Percentiles rank a stretch among this genome's conserved stretches.
Evolutionary conservation across 2,329 filamentous ascomycete genomes (phyloP).

Genomic region (Akanthomyces muscarius): DNA sequence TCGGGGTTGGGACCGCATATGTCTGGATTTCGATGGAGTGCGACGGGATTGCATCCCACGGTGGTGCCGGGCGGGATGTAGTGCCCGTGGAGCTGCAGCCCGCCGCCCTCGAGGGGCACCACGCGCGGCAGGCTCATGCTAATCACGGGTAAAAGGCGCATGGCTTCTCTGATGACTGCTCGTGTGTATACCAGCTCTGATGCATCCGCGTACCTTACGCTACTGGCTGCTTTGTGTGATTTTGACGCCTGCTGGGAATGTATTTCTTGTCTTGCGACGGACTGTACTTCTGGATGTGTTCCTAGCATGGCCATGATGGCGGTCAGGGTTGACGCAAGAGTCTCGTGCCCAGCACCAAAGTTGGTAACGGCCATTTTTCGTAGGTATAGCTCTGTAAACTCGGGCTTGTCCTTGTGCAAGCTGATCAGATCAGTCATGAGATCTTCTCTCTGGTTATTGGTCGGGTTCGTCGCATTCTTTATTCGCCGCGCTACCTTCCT

Average conservation of each 20-base stretch:
- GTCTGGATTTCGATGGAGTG: conserved; percentile 45
- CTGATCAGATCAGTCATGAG: conserved; percentile 44
- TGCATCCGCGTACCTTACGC: conserved; percentile 19
- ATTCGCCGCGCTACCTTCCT: conserved; percentile 33
- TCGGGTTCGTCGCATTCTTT: conserved; percentile 28
- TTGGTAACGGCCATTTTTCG: conserved; percentile 51
- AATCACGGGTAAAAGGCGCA: conserved; percentile 48
- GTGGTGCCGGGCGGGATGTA: conserved; percentile 42
- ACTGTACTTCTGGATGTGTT: conserved; percentile 32
- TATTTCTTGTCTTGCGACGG: conserved; percentile 33
- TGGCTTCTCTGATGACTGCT: conserved; percentile 48
- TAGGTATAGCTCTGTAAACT: conserved; percentile 45
- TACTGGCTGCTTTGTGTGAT: neutral
- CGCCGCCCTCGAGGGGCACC: conserved; percentile 32
- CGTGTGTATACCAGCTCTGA: conserved; percentile 34
- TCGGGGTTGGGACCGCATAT: conserved; percentile 47
- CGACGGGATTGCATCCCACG: conserved; percentile 48
- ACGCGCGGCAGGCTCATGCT: conserved; percentile 48
- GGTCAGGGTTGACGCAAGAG: conserved; percentile 49
- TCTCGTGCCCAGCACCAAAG: conserved; percentile 54
- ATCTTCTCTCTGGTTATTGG: conserved; percentile 34
- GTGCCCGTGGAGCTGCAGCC: conserved; percentile 36
- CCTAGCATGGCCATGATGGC: conserved; percentile 46
- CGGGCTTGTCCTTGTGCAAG: conserved; percentile 41
- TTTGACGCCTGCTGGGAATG: conserved; percentile 13